Percentiles rank a stretch among this genome's conserved stretches.
These are phyloP conservation scores for Colletotrichum lentis DNA, from an alignment of 2,329 filamentous ascomycete species.

Conservation along the genomic window DNA sequence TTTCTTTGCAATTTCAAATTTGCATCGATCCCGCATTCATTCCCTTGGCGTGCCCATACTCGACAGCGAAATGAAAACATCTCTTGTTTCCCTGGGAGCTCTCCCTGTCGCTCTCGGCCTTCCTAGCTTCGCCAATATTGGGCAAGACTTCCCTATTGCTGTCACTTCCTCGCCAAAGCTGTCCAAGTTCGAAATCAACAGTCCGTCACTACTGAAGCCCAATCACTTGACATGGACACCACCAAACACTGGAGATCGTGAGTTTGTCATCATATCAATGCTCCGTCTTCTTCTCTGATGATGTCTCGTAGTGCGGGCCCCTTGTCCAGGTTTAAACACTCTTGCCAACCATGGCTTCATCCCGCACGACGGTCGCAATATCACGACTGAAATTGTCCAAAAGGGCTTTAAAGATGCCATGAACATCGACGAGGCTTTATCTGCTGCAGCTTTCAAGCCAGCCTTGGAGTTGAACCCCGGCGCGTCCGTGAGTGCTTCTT, in stretches of 20 bases:
- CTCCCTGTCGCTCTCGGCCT: neutral
- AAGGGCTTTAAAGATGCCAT: conserved; percentile 51
- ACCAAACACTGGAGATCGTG: conserved; percentile 4
- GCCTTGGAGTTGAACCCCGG: conserved; percentile 54
- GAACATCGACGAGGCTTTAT: conserved; percentile 54
- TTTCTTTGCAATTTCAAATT: too few relatives aligned
- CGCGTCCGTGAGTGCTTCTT: conserved; percentile 46
- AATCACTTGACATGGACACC: conserved; percentile 18
- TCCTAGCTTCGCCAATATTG: neutral
- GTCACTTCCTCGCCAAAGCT: neutral
- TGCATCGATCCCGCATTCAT: too few relatives aligned
- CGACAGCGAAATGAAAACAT: neutral
- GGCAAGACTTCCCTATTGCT: neutral
- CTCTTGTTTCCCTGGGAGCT: neutral
- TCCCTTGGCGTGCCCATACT: too few relatives aligned
- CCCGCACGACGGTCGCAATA: conserved; percentile 54
- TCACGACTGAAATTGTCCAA: conserved; percentile 50
- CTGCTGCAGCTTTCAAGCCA: conserved; percentile 51
- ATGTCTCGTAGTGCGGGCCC: conserved; percentile 47
- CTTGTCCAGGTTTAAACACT: conserved; percentile 62
- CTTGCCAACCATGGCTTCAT: conserved; percentile 61
- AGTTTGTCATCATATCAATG: too few relatives aligned
- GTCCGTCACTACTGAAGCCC: neutral
- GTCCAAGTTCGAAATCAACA: neutral
- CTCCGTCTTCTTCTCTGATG: neutral